These are phyloP conservation scores for Saposhnikovia divaricata DNA, from an alignment of 129 eudicot genomes.

Conservation along the genomic window DNA sequence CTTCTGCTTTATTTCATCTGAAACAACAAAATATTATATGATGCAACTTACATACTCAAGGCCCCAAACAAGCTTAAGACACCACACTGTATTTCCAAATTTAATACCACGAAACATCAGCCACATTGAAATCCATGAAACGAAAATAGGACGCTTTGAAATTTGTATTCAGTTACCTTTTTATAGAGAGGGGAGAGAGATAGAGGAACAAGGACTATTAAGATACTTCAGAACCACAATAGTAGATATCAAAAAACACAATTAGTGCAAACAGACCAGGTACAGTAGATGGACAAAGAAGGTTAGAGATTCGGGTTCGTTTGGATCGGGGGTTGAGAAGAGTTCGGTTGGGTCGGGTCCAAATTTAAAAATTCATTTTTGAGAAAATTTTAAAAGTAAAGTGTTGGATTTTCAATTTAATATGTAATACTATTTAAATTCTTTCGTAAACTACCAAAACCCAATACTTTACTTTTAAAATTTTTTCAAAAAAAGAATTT, in stretches of 20 bases:
- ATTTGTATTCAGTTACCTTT: not conserved
- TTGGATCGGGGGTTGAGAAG: too few species aligned
- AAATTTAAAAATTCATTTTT: too few species aligned
- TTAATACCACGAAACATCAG: not conserved
- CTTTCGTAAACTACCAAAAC: too few species aligned
- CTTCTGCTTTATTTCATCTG: conserved; percentile 69
- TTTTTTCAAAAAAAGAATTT: too few species aligned
- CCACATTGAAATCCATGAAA: conserved; percentile 1
- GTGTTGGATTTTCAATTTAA: too few species aligned
- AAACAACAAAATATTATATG: not conserved
- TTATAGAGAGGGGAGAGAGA: not conserved
- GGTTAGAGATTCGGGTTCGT: not conserved
- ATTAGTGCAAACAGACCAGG: not conserved
- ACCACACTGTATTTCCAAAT: not conserved
- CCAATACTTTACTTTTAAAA: too few species aligned
- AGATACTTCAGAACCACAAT: not conserved
- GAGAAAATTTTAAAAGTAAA: too few species aligned
- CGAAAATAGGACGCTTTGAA: not conserved
- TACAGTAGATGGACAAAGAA: not conserved
- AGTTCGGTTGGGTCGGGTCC: too few species aligned
- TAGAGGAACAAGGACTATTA: not conserved
- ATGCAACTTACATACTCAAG: not conserved
- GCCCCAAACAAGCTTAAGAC: not conserved
- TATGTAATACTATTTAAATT: too few species aligned
- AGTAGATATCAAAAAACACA: not conserved